Base-by-base conservation (phyloP, 2,329 filamentous ascomycete genomes). In the Aspergillus sp. region DNA sequence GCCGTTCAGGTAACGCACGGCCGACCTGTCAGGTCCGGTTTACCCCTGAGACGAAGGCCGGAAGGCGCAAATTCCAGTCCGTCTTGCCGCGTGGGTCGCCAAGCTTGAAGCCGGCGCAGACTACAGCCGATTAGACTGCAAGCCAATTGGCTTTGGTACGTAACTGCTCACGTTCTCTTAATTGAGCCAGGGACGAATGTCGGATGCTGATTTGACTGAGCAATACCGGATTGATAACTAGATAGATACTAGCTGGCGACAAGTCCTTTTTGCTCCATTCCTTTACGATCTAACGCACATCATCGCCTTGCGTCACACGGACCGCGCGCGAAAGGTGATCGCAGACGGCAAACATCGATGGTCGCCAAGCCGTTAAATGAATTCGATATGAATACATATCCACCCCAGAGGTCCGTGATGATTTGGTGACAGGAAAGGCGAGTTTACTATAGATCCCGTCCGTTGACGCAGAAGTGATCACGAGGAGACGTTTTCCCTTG, bases 51-150 rank as follows among this genome's bases (percentile, higher is more conserved):
- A 32, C 50, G 19, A 42, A 38, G 49, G 41, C n/a, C 39, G 53
- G 25, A 27, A 55, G 53, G 30, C 57, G 47, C 57, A 57, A 57
- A 62, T 25, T 54, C 56, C 30, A 56, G 54, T 44, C 52, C 57
- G 44, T 58, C 44, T 54, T 48, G 49, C 50, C 57, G 61, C 44
- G 61, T 62, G 61, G 61, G 61, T 44, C 39, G 27, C 48, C 58
- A 48, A 47, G 53, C 39, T n/a, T 39, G 44, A 42, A 25, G 30
- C 48, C 47, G 47, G 61, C 61, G 51, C 53, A 48, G 42, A 50
- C 44, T 48, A 38, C 27, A n/a, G 44, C 47, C 54, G 44, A 44
- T 32, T 38, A 42, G 25, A 7, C 47, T 32, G 47, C 23, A 50
- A 50, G 23, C 25, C 47, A 30, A 50, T 50, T 50, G 47, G 47